Conservation (phyloP, 106 monocot species). For the Acorus calamus region DNA sequence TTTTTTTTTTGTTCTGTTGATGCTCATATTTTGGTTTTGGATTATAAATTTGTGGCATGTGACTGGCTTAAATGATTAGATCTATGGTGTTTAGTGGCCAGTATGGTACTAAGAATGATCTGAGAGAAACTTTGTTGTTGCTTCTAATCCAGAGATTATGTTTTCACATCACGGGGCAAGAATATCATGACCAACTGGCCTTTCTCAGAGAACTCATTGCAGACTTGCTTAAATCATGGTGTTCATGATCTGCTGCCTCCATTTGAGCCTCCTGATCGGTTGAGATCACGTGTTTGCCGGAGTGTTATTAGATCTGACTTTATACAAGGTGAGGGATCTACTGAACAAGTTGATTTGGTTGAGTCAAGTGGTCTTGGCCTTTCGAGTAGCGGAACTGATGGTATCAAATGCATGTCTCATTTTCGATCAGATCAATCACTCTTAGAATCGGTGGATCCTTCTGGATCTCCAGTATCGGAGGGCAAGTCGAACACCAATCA, state of each 20-base stretch:
- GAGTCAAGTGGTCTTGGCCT: neutral
- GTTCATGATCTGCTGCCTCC: slow-evolving; percentile 59
- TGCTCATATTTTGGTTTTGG: too few species aligned
- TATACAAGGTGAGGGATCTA: slow-evolving; percentile 2
- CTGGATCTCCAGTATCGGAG: too few species aligned
- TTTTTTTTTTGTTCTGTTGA: too few species aligned
- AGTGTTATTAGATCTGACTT: neutral
- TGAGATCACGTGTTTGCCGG: slow-evolving; percentile 18
- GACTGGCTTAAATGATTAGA: too few species aligned
- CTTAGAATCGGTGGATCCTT: too few species aligned
- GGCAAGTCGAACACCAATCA: too few species aligned
- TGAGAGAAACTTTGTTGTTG: too few species aligned
- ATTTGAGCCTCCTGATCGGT: slow-evolving; percentile 65
- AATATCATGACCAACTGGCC: slow-evolving; percentile 61
- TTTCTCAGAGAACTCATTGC: slow-evolving; percentile 41
- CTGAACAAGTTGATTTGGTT: neutral
- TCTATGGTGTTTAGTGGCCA: too few species aligned
- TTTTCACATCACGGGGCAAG: slow-evolving; percentile 55
- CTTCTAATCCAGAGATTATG: slow-evolving; percentile 58
- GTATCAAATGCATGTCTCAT: neutral
- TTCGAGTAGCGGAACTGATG: neutral
- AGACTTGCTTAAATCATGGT: slow-evolving; percentile 67
- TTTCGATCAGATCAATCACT: neutral
- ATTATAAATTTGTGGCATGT: too few species aligned
- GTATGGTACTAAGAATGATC: too few species aligned